Evolutionary conservation across 495 filamentous ascomycete species (phyloP).

Genomic region (Barbatosphaeria neglecta): DNA sequence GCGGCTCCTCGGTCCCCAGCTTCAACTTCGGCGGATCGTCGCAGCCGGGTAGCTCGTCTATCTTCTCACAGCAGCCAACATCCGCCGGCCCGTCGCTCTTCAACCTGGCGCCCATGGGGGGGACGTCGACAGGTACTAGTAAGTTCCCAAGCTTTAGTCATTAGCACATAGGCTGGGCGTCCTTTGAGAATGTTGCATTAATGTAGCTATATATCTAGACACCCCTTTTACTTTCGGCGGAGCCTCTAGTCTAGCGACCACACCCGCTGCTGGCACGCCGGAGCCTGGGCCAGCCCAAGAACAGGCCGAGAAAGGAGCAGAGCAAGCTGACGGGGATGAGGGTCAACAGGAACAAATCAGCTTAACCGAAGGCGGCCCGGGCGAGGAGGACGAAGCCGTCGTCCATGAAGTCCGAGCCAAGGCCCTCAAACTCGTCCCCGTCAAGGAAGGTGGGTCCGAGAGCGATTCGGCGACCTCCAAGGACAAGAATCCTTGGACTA

Average conservation of each 20-base stretch:
- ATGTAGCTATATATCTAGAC: constrained; percentile 15
- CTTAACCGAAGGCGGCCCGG: constrained; percentile 48
- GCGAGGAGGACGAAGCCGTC: constrained; percentile 59
- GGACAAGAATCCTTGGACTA: constrained; percentile 41
- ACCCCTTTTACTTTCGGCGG: constrained; percentile 35
- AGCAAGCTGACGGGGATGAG: constrained; percentile 37
- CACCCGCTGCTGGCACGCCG: constrained; percentile 51
- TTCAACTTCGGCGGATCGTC: neutral
- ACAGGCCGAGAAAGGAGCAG: constrained; percentile 28
- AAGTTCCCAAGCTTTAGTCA: constrained; percentile 7
- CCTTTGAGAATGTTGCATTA: constrained; percentile 4
- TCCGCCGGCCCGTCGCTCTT: neutral
- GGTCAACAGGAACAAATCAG: constrained; percentile 47
- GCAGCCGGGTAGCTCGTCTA: neutral
- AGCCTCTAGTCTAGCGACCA: constrained; percentile 42
- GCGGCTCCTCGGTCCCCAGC: neutral
- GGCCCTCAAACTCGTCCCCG: constrained; percentile 39
- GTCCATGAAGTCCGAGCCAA: constrained; percentile 53
- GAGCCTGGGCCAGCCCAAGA: constrained; percentile 43
- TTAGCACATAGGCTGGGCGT: neutral
- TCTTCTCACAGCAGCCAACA: neutral
- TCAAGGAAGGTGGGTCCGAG: constrained; percentile 22
- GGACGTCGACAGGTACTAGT: constrained; percentile 33
- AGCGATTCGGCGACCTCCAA: constrained; percentile 8
- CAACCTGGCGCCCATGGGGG: constrained; percentile 22